phyloP scores from a whole-genome alignment of 768 basidiomycete genomes.

The Candolleomyces eurysporus region DNA sequence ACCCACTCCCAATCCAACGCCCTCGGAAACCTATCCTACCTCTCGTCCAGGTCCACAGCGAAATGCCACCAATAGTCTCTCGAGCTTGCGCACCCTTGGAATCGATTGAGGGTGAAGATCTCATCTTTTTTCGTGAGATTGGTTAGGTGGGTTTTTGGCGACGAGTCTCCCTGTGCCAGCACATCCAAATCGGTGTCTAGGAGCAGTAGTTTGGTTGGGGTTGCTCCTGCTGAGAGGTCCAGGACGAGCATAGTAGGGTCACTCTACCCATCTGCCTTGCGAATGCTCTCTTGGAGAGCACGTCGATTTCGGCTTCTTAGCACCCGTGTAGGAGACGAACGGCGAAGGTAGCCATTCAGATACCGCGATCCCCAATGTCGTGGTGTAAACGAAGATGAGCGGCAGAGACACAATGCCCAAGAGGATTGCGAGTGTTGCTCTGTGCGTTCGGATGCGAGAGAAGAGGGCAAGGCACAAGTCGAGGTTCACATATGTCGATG shows the following conservation, averaged over 20 bases:
- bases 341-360: too few species aligned
- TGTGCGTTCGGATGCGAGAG: too few species aligned
- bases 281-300: conserved; percentile 6
- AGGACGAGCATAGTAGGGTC: conserved; percentile 14
- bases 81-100: conserved; percentile 62
- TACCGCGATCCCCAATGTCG: too few species aligned
- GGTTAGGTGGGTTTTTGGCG: conserved; percentile 33
- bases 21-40: conserved; percentile 52
- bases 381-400: too few species aligned
- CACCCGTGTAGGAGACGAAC: too few species aligned
- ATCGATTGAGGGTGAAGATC: conserved; percentile 51
- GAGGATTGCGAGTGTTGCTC: too few species aligned
- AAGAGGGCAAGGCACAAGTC: too few species aligned
- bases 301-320: too few species aligned
- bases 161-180: not conserved
- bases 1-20: conserved; percentile 54
- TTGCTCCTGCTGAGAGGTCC: conserved; percentile 19
- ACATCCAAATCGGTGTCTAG: not conserved
- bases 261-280: conserved; percentile 30
- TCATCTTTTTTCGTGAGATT: conserved; percentile 40
- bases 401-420: too few species aligned
- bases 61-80: conserved; percentile 66
- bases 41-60: conserved; percentile 45
- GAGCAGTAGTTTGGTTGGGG: too few species aligned
- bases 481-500: too few species aligned